Percentiles rank a stretch among this genome's conserved stretches.
Evolutionary conservation across 768 basidiomycete genomes (phyloP).

Genomic region (Trametes punicea): DNA sequence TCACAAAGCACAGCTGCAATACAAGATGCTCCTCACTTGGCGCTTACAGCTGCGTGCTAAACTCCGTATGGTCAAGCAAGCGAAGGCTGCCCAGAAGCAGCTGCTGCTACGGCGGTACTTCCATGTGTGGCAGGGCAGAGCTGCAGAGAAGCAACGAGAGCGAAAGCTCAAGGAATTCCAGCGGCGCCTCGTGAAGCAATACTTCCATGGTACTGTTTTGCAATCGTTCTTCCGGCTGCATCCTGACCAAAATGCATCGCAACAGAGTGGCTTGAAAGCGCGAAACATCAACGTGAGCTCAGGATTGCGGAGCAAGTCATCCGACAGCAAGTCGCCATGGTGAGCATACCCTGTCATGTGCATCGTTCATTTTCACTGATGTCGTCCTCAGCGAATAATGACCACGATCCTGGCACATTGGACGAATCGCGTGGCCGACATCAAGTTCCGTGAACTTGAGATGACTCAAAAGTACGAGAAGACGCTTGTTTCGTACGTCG

Average conservation of each 20-base stretch:
- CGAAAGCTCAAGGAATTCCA: conserved; percentile 45
- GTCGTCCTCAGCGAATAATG: conserved; percentile 46
- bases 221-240: no score
- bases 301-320: conserved; percentile 45
- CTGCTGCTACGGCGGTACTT: conserved; percentile 48
- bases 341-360: conserved; percentile 22
- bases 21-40: conserved; percentile 50
- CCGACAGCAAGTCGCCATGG: conserved; percentile 39
- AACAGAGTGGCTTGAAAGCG: conserved; percentile 47
- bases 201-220: conserved; percentile 34
- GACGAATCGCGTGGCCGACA: conserved; percentile 70
- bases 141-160: conserved; percentile 44
- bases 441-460: conserved; percentile 73
- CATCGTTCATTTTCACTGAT: background rate
- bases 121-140: conserved; percentile 45
- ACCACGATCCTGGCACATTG: conserved; percentile 50
- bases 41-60: conserved; percentile 49
- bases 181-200: conserved; percentile 32
- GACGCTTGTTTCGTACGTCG: conserved; percentile 36
- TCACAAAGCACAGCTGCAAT: conserved; percentile 40
- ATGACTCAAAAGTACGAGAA: conserved; percentile 46
- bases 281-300: conserved; percentile 37
- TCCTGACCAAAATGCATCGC: background rate
- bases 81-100: conserved; percentile 50
- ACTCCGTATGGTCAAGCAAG: conserved; percentile 49